Evolutionary conservation across 306 rosid genomes (phyloP).

Genomic region (Prunus davidiana): DNA sequence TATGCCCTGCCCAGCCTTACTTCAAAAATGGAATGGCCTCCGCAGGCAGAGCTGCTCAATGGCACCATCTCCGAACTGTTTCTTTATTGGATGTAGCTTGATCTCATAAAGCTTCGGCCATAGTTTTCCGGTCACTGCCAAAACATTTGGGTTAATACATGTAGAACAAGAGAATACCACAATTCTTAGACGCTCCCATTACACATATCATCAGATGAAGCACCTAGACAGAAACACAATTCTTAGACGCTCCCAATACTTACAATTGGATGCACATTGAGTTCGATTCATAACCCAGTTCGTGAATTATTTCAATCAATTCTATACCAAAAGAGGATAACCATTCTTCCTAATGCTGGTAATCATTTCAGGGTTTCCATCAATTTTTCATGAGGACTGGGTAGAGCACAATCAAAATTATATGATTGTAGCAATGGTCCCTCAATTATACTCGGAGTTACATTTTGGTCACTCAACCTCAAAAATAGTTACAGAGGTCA

Average conservation of each 20-base stretch:
- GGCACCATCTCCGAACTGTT: constrained; percentile 28
- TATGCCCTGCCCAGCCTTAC: neutral
- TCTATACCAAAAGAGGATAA: neutral
- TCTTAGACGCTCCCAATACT: neutral
- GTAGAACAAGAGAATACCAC: neutral
- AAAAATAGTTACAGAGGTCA: too few relatives aligned
- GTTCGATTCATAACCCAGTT: neutral
- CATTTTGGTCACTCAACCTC: too few relatives aligned
- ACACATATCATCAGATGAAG: neutral
- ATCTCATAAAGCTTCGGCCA: constrained; percentile 94
- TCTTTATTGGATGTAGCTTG: constrained; percentile 41
- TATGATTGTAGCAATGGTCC: too few relatives aligned
- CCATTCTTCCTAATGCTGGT: neutral
- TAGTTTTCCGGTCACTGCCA: constrained; percentile 83
- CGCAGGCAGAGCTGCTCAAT: constrained; percentile 62
- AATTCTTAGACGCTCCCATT: too few relatives aligned
- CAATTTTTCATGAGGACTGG: neutral
- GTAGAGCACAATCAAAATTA: neutral
- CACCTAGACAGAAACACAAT: neutral
- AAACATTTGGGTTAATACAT: constrained; percentile 5
- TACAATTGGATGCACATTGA: too few relatives aligned
- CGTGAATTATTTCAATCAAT: neutral
- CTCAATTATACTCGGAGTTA: too few relatives aligned
- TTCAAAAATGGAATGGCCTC: constrained; percentile 29
- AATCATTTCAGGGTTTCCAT: neutral